phyloP scores from a whole-genome alignment of 305 asterid species.

The Caryopteris hybrid region DNA sequence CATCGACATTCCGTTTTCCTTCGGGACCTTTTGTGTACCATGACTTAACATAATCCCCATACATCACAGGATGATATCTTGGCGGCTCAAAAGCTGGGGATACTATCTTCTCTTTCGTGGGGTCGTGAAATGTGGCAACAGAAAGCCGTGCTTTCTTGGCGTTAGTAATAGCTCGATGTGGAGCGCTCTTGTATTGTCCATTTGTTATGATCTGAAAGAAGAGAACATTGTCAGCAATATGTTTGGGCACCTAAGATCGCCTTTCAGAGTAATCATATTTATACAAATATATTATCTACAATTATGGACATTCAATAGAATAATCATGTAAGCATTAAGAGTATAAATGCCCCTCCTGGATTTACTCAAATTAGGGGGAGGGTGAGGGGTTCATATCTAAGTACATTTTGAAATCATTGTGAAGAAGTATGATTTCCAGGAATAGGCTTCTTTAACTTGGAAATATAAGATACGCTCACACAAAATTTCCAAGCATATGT shows the following conservation, averaged over 20 bases:
- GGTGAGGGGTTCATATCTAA: background rate
- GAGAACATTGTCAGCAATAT: too few species aligned
- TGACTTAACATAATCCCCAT: slow-evolving; percentile 72
- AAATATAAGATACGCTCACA: background rate
- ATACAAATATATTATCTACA: too few species aligned
- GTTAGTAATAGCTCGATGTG: slow-evolving; percentile 79
- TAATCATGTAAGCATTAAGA: background rate
- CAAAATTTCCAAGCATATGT: background rate
- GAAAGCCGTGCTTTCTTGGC: slow-evolving; percentile 62
- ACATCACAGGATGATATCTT: slow-evolving; percentile 49
- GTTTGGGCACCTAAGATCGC: background rate
- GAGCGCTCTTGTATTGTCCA: slow-evolving; percentile 73
- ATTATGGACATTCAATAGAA: background rate
- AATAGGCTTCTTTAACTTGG: background rate
- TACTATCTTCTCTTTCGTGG: slow-evolving; percentile 56
- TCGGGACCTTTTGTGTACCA: slow-evolving; percentile 94
- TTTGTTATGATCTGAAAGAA: slow-evolving; percentile 63
- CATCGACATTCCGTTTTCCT: slow-evolving; percentile 76
- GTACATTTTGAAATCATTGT: background rate
- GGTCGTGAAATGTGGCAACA: slow-evolving; percentile 90
- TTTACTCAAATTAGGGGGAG: background rate
- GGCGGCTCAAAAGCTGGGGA: slow-evolving; percentile 58
- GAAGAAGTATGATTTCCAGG: background rate
- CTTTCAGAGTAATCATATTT: background rate
- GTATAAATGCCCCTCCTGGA: background rate